Evolutionary conservation across 202 grass and related monocot species (phyloP), one percentile per base, ranked within the genome.

Genomic region (Setaria viridis): DNA sequence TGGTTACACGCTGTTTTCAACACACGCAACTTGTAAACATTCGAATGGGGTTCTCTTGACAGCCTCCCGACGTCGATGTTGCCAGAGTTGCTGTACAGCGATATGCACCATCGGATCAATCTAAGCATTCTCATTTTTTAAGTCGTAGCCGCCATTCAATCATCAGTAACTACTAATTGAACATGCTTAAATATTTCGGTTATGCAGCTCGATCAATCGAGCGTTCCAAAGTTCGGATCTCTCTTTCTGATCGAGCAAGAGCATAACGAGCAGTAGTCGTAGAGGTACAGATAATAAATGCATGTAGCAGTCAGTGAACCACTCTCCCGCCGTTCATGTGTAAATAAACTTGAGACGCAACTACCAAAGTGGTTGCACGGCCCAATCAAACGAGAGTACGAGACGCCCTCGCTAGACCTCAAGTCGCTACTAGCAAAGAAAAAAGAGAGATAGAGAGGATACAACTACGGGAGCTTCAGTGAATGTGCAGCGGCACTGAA

Each of bases 351-450:
- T 56, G 13, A 55, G 59, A 41, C 34, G 34, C 34, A 3, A 35
- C 34, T 5, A 41, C 15, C 72, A 42, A 19, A 53, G 82, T 55
- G 60, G 82, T 76, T 76, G 82, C 82, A n/a, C 13, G 14, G 72
- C 49, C 7, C 62, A 67, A 69, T 69, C 73, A 69, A 56, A 58
- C 35, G 4, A 25, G 25, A 25, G 25, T 25, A 25, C 25, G 25
- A 47, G 62, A 64, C 30, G 45, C 34, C 81, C 70, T 83, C 70
- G 25, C 25, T 25, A 25, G 2, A 17, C 9, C n/a, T 33, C 71
- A 76, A 45, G 48, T 14, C 46, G 21, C 39, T 41, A 5, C 55
- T 55, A 67, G 14, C 11, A 12, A 19, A 5, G 17, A 41, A 41
- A 41, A 41, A 41, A 41, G 6, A 41, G 1, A 6, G 6, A 5